phyloP scores from a whole-genome alignment of 164 flowering plant species.

The Macadamia integrifolia region DNA sequence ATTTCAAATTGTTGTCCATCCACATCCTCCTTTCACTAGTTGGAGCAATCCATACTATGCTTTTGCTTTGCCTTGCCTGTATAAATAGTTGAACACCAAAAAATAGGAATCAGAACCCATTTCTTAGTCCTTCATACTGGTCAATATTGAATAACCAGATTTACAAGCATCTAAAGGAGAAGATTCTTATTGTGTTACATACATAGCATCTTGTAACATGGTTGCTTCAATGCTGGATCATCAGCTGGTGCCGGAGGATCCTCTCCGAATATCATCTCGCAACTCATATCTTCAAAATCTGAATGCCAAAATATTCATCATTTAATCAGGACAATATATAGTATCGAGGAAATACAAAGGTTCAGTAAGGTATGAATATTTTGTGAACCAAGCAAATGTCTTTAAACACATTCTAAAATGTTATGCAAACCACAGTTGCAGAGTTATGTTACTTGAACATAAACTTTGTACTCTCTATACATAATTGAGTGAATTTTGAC shows the following conservation, averaged over 20 bases:
- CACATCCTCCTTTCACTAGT: conserved; percentile 9
- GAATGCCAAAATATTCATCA: conserved; percentile 14
- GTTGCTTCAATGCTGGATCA: conserved; percentile 82
- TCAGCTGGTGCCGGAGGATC: conserved; percentile 55
- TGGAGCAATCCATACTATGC: conserved; percentile 39
- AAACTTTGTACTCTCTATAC: too few relatives aligned
- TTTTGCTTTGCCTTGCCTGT: conserved; percentile 57
- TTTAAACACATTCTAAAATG: too few relatives aligned
- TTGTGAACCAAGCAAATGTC: too few relatives aligned
- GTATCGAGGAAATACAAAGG: too few relatives aligned
- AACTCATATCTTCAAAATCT: conserved; percentile 99
- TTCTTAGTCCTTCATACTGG: neutral
- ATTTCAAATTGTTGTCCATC: neutral
- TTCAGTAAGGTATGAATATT: too few relatives aligned
- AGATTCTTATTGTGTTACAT: conserved; percentile 36
- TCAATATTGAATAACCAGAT: too few relatives aligned
- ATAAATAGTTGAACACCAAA: conserved; percentile 1
- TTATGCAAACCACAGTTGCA: too few relatives aligned
- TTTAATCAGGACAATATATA: neutral
- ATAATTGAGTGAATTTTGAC: too few relatives aligned
- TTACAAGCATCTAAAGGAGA: neutral
- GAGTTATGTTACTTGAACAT: too few relatives aligned
- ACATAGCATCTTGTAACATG: conserved; percentile 75
- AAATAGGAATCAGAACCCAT: neutral
- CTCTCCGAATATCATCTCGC: conserved; percentile 84